Evolutionary conservation across 129 eudicot genomes (phyloP).

Genomic region (Smallanthus sonchifolius): DNA sequence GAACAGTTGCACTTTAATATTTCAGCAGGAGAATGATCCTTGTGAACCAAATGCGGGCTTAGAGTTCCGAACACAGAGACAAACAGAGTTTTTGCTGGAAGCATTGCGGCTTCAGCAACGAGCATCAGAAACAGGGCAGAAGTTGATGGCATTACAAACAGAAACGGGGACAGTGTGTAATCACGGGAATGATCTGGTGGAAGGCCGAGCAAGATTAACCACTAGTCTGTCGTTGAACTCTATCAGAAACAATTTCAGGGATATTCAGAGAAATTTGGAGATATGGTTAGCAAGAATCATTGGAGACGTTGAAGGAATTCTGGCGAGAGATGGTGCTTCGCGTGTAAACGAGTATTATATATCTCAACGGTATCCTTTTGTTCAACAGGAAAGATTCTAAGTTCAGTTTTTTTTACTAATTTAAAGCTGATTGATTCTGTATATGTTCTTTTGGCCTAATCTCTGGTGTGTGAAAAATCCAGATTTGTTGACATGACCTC

Average conservation of each 20-base stretch:
- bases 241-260: conserved; percentile 77
- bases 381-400: conserved; percentile 40
- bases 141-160: conserved; percentile 59
- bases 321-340: conserved; percentile 84
- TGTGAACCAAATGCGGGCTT: conserved; percentile 64
- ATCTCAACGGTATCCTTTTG: conserved; percentile 67
- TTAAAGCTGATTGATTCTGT: conserved; percentile 20
- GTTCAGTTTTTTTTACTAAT: not conserved
- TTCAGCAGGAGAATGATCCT: conserved; percentile 89
- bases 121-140: conserved; percentile 87
- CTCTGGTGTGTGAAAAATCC: not conserved
- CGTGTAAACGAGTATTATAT: conserved; percentile 68
- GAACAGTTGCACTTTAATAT: conserved; percentile 1
- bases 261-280: conserved; percentile 88
- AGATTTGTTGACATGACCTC: conserved; percentile 18
- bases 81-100: conserved; percentile 85
- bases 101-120: conserved; percentile 92
- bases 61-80: conserved; percentile 82
- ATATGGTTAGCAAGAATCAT: conserved; percentile 97
- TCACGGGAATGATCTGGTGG: conserved; percentile 46
- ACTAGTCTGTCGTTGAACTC: conserved; percentile 64
- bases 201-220: conserved; percentile 50
- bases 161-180: conserved; percentile 64
- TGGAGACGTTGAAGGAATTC: conserved; percentile 90
- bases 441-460: conserved; percentile 26